phyloP scores from a whole-genome alignment of 495 filamentous ascomycete genomes.

The Aspergillus taichungensis region DNA sequence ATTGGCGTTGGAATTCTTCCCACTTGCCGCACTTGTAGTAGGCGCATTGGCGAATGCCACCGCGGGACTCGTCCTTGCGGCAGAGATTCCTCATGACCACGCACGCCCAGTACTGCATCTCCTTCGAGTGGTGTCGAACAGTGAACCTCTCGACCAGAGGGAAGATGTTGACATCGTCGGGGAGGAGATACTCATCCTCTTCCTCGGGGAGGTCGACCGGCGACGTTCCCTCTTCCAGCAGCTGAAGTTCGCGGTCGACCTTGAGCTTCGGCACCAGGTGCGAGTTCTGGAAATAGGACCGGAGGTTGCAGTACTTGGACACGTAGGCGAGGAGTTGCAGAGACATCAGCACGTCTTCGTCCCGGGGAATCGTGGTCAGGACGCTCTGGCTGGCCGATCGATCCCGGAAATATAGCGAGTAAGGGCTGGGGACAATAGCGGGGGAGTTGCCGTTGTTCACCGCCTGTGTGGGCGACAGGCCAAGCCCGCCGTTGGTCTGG shows the following conservation, averaged over 20 bases:
- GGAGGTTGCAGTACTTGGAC: conserved; percentile 95
- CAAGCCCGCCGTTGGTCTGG: conserved; percentile 53
- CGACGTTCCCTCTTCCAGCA: conserved; percentile 59
- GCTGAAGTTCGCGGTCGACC: conserved; percentile 72
- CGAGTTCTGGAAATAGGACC: conserved; percentile 88
- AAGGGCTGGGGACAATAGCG: conserved; percentile 58
- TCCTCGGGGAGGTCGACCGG: conserved; percentile 48
- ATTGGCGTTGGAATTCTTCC: conserved; percentile 92
- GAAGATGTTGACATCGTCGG: conserved; percentile 96
- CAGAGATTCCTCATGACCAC: conserved; percentile 98
- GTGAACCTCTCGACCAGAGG: conserved; percentile 98
- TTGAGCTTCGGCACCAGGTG: conserved; percentile 90
- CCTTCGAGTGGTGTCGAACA: conserved; percentile 81
- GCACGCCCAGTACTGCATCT: conserved; percentile 99
- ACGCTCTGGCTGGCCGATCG: conserved; percentile 59
- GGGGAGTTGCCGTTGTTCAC: conserved; percentile 60
- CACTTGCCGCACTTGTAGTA: conserved; percentile 97
- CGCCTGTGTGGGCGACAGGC: conserved; percentile 69
- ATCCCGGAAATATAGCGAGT: conserved; percentile 69
- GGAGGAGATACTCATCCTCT: conserved; percentile 84
- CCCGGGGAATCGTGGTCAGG: conserved; percentile 81
- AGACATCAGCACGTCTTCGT: conserved; percentile 97
- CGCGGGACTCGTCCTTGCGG: conserved; percentile 89
- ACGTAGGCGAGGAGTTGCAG: conserved; percentile 96
- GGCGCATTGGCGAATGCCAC: conserved; percentile 92